Evolutionary conservation across 371 early-diverging fungal species (phyloP).

Genomic region (Zychaea mexicana): DNA sequence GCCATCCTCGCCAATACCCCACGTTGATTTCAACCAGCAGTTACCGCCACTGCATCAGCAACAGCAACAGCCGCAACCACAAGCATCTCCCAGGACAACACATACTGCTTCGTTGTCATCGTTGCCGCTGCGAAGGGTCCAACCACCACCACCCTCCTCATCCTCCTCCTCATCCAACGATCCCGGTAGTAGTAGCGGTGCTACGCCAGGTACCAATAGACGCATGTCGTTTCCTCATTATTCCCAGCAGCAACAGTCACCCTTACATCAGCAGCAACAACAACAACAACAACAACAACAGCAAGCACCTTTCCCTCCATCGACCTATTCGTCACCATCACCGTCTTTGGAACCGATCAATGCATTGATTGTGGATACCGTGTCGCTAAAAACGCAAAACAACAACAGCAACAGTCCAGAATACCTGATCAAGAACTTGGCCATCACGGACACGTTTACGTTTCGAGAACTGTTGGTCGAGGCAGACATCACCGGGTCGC

Average conservation of each 20-base stretch:
- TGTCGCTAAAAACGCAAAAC: constrained; percentile 36
- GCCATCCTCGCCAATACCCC: constrained; percentile 19
- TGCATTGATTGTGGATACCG: constrained; percentile 40
- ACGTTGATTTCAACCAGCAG: constrained; percentile 20
- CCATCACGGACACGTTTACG: constrained; percentile 52
- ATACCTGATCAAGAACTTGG: constrained; percentile 48
- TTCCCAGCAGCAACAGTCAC: constrained; percentile 11
- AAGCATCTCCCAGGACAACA: constrained; percentile 10
- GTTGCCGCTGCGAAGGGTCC: background rate
- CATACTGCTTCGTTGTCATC: constrained; percentile 9
- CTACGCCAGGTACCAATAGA: background rate
- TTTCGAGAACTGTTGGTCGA: constrained; percentile 46
- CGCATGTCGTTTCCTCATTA: constrained; percentile 14
- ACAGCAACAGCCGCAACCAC: constrained; percentile 11
- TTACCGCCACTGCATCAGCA: constrained; percentile 20
- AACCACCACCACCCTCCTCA: background rate
- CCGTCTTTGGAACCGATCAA: constrained; percentile 7
- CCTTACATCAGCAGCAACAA: background rate
- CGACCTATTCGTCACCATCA: constrained; percentile 11
- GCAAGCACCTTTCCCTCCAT: background rate
- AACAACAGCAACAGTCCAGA: constrained; percentile 9
- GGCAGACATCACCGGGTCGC: constrained; percentile 42
- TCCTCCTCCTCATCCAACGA: background rate
- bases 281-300: too few species aligned
- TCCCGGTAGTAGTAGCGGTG: background rate